phyloP scores from a whole-genome alignment of 495 filamentous ascomycete species.

The Hypoxylon perforatum region DNA sequence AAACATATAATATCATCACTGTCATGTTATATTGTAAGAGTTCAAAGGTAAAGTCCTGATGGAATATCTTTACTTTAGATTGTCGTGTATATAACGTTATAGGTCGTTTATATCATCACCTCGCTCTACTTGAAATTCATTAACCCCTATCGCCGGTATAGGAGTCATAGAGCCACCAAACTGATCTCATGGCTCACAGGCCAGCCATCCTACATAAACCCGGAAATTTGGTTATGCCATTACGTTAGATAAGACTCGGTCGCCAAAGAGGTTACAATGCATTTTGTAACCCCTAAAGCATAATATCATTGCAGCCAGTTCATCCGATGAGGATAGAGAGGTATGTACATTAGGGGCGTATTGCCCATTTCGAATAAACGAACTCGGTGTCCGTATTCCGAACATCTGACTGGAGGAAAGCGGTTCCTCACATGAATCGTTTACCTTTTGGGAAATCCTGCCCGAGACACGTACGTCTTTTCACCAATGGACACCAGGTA shows the following conservation, averaged over 20 bases:
- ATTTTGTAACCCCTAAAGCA: conserved; percentile 1
- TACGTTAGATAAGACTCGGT: conserved; percentile 16
- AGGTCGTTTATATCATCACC: too few species aligned
- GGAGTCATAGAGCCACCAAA: background rate
- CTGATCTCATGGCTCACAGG: conserved; percentile 5
- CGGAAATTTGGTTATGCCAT: conserved; percentile 1
- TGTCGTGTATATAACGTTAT: too few species aligned
- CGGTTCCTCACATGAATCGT: background rate
- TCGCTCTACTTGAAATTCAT: too few species aligned
- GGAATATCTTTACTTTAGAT: too few species aligned
- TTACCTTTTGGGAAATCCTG: conserved; percentile 6
- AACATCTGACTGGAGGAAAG: background rate
- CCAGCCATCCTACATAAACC: background rate
- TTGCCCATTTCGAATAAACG: background rate
- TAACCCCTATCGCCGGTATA: background rate
- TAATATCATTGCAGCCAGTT: background rate
- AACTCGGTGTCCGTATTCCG: conserved; percentile 1
- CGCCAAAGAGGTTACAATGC: conserved; percentile 3
- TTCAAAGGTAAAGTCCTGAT: too few species aligned
- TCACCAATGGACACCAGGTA: conserved; percentile 1
- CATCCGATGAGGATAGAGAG: conserved; percentile 6
- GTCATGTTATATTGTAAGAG: too few species aligned
- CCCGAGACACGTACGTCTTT: conserved; percentile 9
- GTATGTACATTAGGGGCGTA: background rate
- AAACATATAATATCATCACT: too few species aligned